These are phyloP conservation scores for Fusarium irregulare DNA, from an alignment of 2,329 filamentous ascomycete species.

Conservation along the genomic window DNA sequence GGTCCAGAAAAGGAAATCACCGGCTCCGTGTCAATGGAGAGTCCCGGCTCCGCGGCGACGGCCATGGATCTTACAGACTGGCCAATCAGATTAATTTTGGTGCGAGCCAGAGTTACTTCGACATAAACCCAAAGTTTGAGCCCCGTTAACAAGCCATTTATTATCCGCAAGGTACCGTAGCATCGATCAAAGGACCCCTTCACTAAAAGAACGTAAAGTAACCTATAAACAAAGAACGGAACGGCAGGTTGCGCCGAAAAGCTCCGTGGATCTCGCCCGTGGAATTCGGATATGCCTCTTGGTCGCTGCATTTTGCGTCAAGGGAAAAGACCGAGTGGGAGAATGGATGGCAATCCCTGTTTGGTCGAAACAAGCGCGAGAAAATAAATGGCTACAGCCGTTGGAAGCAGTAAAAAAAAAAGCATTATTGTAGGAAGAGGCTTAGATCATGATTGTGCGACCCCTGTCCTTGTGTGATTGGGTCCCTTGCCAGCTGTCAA, in stretches of 20 bases:
- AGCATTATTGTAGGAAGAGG: neutral
- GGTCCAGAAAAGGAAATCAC: constrained; percentile 9
- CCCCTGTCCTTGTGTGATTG: constrained; percentile 23
- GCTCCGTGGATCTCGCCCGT: neutral
- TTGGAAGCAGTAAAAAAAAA: neutral
- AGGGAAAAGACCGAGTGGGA: constrained; percentile 8
- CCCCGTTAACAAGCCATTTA: neutral
- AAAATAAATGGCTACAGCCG: neutral
- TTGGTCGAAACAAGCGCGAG: constrained; percentile 37
- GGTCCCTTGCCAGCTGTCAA: constrained; percentile 17
- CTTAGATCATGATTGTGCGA: constrained; percentile 6
- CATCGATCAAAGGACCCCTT: neutral
- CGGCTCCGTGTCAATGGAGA: constrained; percentile 28
- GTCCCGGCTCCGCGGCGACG: constrained; percentile 28
- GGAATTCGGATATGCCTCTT: neutral
- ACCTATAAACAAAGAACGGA: neutral
- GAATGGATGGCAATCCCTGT: constrained; percentile 17
- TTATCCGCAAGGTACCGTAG: neutral
- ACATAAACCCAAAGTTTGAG: neutral
- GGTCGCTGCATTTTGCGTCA: neutral
- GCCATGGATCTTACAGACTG: neutral
- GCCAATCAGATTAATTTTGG: neutral
- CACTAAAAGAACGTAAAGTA: neutral
- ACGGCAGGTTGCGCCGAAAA: neutral
- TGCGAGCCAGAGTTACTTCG: constrained; percentile 4